Base-by-base conservation (phyloP, 108 stramenopile species). In the Nitzschia sp. region DNA sequence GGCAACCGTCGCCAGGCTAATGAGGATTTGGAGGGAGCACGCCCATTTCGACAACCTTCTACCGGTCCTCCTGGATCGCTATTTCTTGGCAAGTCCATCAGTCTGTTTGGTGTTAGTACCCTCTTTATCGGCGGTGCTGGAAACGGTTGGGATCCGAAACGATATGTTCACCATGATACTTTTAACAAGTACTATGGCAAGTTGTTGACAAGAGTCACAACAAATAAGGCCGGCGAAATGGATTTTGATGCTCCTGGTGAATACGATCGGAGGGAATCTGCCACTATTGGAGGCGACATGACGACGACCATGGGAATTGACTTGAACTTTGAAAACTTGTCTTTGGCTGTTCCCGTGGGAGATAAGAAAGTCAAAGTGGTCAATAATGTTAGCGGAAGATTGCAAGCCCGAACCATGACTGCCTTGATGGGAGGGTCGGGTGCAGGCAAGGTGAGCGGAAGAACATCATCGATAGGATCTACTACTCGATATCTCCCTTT, bases 331-430 rank as follows among this genome's bases (percentile, higher is more conserved):
- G 35, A 79, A 46, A 35, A 85, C 46, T 70, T 85, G 2, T 68
- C 49, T 9, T 66, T 85, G 25, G 33, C 65, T 11, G 66, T 85
- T 24, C 59, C 49, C 5, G 35, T 82, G 13, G 81, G 73, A 5
- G 68, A 73, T 3, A 78, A 72, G 17, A 53, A 70, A 57, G 58
- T 71, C 24, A 53, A 62, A 2, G 79, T 80, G 3, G 79, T 86
- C n/a, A 48, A 86, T 51, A 29, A 75, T 1, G 77, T 86, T 19
- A 72, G 55, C 17, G 85, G 85, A 21, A 68, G 76, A 34, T 46
- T 86, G 33, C 56, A 38, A n/a, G 76, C 75, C 32, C 69, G 70
- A 54, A 86, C 85, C 26, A 80, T 80, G 73, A 80, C 79, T 15
- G 79, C 74, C 30, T 49, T 80, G 2, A 71, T 79, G 72, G 78